Evolutionary conservation across 495 filamentous ascomycete genomes (phyloP), one percentile per base, ranked within the genome.

Genomic region (Lineolata rhizophorae): DNA sequence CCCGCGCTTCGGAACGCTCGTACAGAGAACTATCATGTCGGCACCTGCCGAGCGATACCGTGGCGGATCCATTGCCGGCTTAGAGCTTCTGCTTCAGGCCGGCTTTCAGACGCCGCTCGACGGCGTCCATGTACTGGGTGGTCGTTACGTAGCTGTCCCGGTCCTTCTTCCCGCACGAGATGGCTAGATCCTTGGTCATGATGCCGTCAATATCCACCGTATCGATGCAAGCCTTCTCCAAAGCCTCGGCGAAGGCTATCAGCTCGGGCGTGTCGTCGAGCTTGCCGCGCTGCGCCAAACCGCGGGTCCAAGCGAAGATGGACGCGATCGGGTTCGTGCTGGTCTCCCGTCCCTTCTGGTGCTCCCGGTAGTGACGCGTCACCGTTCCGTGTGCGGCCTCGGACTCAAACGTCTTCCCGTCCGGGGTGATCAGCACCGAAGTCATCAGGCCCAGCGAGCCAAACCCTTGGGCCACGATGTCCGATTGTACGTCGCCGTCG

Each of bases 321-420:
- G 77, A 85, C 39, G 87, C 87, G 42, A 97, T 94, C 34, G 87
- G 87, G 70, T 97, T 97, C 40, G 87, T 97, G 30, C 83, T 93
- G 31, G 87, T 97, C 57, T 90, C 81, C 41, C 70, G 66, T 52
- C 87, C 87, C 59, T 90, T 87, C 60, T 95, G 85, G 69, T 94
- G 77, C 62, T 93, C 85, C 45, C 87, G 81, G 70, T 82, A 97
- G 64, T 97, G 87, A 36, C 87, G 77, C 28, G 87, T 97, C 27
- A 97, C 87, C 36, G 87, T 97, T 50, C 87, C 87, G 64, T 97
- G 87, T 29, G 87, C 87, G 31, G 87, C 87, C 67, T 97, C 87
- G 30, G 83, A 78, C 55, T 95, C 87, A 56, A 87, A 97, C 15
- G 84, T 84, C 56, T 82, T 75, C 38, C 87, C 87, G 50, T 85